Evolutionary conservation across 2,329 filamentous ascomycete species (phyloP).

Genomic region (Aspergillus fijiensis): DNA sequence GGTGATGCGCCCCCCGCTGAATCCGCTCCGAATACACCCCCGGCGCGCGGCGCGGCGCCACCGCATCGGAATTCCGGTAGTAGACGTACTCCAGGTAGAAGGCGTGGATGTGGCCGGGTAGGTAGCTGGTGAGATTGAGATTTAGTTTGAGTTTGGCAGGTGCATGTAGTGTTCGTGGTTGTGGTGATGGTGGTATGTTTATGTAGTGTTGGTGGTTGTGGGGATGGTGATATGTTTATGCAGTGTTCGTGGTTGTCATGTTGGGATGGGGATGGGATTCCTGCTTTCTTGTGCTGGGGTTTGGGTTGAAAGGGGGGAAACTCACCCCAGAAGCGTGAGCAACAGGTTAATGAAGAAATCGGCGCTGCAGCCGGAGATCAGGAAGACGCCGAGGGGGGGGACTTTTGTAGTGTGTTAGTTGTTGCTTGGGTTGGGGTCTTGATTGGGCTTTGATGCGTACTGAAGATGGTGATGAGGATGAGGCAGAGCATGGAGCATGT

Average conservation of each 20-base stretch:
- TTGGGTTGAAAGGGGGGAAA: too few relatives aligned
- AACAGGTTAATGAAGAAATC: constrained; percentile 68
- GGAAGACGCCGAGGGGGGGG: constrained; percentile 64
- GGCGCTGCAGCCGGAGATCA: constrained; percentile 63
- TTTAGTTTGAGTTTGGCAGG: neutral
- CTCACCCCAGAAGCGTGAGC: constrained; percentile 63
- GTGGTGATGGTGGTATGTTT: too few relatives aligned
- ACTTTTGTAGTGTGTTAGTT: constrained; percentile 45
- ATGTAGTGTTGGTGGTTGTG: too few relatives aligned
- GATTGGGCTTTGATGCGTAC: constrained; percentile 29
- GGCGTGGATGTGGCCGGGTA: constrained; percentile 76
- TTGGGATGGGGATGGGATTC: too few relatives aligned
- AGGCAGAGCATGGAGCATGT: constrained; percentile 42
- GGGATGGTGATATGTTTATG: too few relatives aligned
- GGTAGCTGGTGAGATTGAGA: constrained; percentile 49
- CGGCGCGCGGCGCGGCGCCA: constrained; percentile 30
- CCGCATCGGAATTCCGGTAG: constrained; percentile 60
- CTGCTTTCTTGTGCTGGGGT: too few relatives aligned
- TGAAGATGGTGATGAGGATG: constrained; percentile 49
- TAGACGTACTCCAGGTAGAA: constrained; percentile 84
- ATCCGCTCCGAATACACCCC: constrained; percentile 44
- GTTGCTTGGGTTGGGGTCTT: neutral
- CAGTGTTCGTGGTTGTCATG: too few relatives aligned
- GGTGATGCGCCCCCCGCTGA: constrained; percentile 35
- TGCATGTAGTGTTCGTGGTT: too few relatives aligned